These are phyloP conservation scores for Sphenostylis stenocarpa DNA, from an alignment of 306 rosid species.

Conservation along the genomic window DNA sequence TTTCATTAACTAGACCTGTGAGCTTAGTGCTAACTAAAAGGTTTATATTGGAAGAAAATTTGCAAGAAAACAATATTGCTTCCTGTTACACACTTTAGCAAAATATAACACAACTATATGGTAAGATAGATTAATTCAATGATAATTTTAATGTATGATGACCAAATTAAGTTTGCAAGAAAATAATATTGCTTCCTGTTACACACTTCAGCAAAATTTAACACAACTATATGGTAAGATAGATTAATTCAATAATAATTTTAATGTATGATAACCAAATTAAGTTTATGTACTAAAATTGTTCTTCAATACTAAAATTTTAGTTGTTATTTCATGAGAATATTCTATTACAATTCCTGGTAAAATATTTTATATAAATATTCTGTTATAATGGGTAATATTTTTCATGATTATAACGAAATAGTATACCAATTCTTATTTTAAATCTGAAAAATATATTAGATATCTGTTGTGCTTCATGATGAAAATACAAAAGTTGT, in stretches of 20 bases:
- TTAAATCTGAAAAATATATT: not conserved
- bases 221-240: not conserved
- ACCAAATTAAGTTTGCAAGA: not conserved
- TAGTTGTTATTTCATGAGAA: not conserved
- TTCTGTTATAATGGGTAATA: not conserved
- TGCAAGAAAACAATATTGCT: not conserved
- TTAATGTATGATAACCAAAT: not conserved
- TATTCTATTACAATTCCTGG: not conserved
- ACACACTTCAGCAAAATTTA: no score
- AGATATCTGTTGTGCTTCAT: not conserved
- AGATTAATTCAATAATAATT: not conserved
- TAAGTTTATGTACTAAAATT: constrained; percentile 6
- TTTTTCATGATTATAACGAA: not conserved
- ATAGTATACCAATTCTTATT: not conserved
- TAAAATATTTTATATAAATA: not conserved
- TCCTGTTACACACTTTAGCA: not conserved
- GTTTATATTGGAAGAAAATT: no score
- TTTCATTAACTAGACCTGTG: constrained; percentile 1
- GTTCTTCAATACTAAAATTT: not conserved
- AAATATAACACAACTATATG: not conserved
- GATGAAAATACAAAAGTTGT: not conserved
- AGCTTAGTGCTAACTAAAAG: constrained; percentile 4
- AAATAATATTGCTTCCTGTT: no score
- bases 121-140: not conserved
- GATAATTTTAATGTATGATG: not conserved